These are phyloP conservation scores for Echeveria elegans DNA, from an alignment of 164 flowering plant genomes.

Conservation along the genomic window DNA sequence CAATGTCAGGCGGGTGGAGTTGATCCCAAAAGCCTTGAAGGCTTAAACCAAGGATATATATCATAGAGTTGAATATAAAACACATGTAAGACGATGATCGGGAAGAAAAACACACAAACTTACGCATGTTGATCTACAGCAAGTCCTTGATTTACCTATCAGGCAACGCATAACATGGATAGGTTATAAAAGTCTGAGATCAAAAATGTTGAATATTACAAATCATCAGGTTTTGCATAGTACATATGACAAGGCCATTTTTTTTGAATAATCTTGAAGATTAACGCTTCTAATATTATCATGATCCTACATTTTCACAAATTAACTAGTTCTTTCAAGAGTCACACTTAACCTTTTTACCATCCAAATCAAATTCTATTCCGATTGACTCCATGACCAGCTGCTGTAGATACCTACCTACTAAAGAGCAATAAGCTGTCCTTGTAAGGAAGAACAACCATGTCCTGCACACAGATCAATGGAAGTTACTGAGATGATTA, in stretches of 20 bases:
- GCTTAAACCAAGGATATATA: too few species aligned
- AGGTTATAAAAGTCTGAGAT: too few species aligned
- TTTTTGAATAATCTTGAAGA: neutral
- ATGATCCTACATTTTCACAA: neutral
- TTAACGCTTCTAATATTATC: neutral
- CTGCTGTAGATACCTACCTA: conserved; percentile 91
- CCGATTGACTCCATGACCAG: conserved; percentile 98
- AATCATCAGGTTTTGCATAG: neutral
- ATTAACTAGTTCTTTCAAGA: neutral
- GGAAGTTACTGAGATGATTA: neutral
- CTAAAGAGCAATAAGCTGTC: conserved; percentile 83
- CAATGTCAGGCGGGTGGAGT: neutral
- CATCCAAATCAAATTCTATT: conserved; percentile 90
- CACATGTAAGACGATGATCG: neutral
- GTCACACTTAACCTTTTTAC: conserved; percentile 59
- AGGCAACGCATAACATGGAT: neutral
- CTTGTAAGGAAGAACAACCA: too few species aligned
- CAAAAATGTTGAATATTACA: too few species aligned
- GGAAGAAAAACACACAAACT: conserved; percentile 19
- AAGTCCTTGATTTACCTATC: conserved; percentile 87
- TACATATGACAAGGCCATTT: too few species aligned
- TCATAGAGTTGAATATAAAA: neutral
- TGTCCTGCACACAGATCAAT: conserved; percentile 11
- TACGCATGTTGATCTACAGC: conserved; percentile 96
- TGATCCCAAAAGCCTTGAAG: too few species aligned